Percentiles rank a stretch among this genome's conserved stretches.
Conservation (phyloP, 2,329 filamentous ascomycete species). For the Teratosphaeria pseudoeucalypti region DNA sequence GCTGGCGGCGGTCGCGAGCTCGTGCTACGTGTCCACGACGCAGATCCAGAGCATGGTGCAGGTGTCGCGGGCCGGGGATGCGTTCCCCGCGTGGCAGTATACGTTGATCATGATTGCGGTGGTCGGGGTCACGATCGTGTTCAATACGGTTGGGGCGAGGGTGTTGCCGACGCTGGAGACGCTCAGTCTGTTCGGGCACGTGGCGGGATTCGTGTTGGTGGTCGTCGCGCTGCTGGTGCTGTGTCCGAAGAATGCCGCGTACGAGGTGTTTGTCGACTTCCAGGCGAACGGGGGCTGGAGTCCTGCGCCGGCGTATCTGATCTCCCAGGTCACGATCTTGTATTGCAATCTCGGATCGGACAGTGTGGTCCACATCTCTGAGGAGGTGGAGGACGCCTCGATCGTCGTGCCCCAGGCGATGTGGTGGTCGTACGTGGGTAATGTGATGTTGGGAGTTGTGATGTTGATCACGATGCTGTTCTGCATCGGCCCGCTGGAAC, state of each 20-base stretch:
- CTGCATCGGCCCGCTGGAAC: constrained; percentile 9
- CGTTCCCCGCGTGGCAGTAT: constrained; percentile 1
- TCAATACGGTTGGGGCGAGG: constrained; percentile 23
- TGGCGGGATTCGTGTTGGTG: constrained; percentile 22
- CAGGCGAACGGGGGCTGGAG: constrained; percentile 1
- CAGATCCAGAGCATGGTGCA: constrained; percentile 24
- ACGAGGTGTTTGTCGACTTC: constrained; percentile 19
- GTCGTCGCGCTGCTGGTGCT: constrained; percentile 8
- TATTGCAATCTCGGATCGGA: constrained; percentile 3
- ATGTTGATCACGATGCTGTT: constrained; percentile 17
- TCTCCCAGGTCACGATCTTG: background rate
- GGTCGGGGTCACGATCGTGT: constrained; percentile 26
- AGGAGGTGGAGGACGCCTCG: constrained; percentile 20
- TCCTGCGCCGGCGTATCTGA: background rate
- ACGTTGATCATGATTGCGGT: constrained; percentile 19
- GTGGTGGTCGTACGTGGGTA: constrained; percentile 11
- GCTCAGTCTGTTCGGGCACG: constrained; percentile 17
- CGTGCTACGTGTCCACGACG: constrained; percentile 11
- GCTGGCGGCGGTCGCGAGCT: constrained; percentile 25
- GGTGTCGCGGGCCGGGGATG: background rate
- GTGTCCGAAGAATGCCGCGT: constrained; percentile 20
- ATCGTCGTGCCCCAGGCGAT: constrained; percentile 17
- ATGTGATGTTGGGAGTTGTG: constrained; percentile 9
- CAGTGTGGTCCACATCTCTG: constrained; percentile 19
- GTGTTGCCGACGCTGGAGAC: constrained; percentile 22